Base-by-base conservation (phyloP, 768 basidiomycete species). In the Erythrobasidium yunnanense region DNA sequence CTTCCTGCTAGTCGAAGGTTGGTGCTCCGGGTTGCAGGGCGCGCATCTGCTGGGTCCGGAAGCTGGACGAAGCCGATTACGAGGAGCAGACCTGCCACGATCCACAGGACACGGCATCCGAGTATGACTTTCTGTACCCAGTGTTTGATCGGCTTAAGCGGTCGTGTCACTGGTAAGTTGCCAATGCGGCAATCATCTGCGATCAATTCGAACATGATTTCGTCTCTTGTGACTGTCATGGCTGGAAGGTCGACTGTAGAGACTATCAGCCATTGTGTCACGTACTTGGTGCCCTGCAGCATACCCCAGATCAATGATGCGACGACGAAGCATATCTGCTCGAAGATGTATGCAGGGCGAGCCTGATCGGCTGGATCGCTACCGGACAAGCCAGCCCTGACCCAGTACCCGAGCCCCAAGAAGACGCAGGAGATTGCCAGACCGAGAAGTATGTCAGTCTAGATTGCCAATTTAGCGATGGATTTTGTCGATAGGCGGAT, bases 291-390 rank as follows among this genome's bases (percentile, higher is more conserved):
- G 45, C 11, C 45, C 6, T n/a, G 25, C 8, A 23, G 27, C 23
- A 25, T 49, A 63, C 60, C 60, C 60, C 60, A 63, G 5, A 63
- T 49, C 17, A 47, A 25, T 3, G 60, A 51, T 18, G 60, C 60
- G 32, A 63, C 18, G 22, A 52, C 47, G 46, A 51, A 51, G 49
- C 32, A 63, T 3, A 63, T 32, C 33, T 63, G 60, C 30, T 63
- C 60, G 22, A 38, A 46, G 27, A 51, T 32, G 25, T 50, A 63
- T 17, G 47, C 52, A 15, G 22, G 3, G 20, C 38, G 22, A 4
- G 18, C 47, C 35, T 42, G 56, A 22, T 63, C 42, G 4, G n/a
- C 46, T 2, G n/a, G 60, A 29, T 29, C 17, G 32, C 4, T 32
- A 13, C 49, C 49, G 11, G 60, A 23, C n/a, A 63, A 25, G 5